Percentiles rank a stretch among this genome's conserved stretches.
Evolutionary conservation across 1,284 basidiomycete genomes (phyloP).

Genomic region (Pseudozyma hubeiensis): DNA sequence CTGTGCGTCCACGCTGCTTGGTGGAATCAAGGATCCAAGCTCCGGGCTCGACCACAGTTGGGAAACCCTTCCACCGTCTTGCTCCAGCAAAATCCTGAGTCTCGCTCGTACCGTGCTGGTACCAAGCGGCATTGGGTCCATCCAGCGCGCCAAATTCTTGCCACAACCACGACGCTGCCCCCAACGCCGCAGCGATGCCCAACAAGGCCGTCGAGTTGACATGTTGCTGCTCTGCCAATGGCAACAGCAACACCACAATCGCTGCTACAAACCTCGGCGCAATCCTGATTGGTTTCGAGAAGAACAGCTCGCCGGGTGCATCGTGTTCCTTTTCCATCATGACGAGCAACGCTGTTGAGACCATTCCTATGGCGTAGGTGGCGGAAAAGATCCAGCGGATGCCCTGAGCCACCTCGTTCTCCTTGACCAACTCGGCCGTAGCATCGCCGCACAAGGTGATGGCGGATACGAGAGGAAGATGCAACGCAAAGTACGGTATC

Average conservation of each 20-base stretch:
- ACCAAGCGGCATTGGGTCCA: constrained; percentile 56
- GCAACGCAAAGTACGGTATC: constrained; percentile 43
- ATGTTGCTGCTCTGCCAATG: constrained; percentile 43
- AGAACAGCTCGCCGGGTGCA: constrained; percentile 46
- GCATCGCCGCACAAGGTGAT: constrained; percentile 59
- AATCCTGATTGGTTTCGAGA: constrained; percentile 43
- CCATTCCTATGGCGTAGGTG: constrained; percentile 53
- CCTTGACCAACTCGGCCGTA: constrained; percentile 52
- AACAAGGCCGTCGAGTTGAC: constrained; percentile 41
- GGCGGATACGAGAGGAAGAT: constrained; percentile 55
- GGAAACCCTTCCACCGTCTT: constrained; percentile 48
- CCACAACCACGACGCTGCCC: constrained; percentile 45
- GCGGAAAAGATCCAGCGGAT: constrained; percentile 54
- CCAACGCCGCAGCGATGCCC: constrained; percentile 40
- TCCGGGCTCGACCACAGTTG: constrained; percentile 49
- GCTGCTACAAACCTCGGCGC: constrained; percentile 45
- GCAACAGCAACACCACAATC: constrained; percentile 51
- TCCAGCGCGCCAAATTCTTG: constrained; percentile 53
- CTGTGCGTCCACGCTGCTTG: constrained; percentile 39
- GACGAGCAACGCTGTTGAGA: constrained; percentile 45
- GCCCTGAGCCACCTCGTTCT: constrained; percentile 42
- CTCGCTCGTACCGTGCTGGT: constrained; percentile 7
- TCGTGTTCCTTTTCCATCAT: constrained; percentile 56
- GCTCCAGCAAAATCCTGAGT: background rate
- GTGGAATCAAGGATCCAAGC: constrained; percentile 43